These are phyloP conservation scores for Debaryomyces tyrocola DNA, from an alignment of 805 yeast genomes.

Conservation along the genomic window DNA sequence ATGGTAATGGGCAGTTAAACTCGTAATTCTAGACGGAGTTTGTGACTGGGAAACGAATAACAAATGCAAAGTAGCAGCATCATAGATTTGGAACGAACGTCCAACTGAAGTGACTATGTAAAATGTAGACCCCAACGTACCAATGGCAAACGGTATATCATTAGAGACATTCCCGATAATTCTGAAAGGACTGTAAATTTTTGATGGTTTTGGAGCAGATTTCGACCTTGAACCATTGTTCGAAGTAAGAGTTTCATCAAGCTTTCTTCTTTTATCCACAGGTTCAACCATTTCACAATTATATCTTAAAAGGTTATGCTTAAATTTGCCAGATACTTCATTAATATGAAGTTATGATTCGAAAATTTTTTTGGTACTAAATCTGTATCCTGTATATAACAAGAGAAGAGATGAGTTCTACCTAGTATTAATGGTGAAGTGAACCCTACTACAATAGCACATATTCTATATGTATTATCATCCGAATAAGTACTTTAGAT, in stretches of 20 bases:
- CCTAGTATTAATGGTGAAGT: too few relatives aligned
- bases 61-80: constrained; percentile 81
- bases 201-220: constrained; percentile 20
- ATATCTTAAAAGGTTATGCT: background rate
- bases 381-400: constrained; percentile 1
- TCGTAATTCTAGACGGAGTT: constrained; percentile 67
- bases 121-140: constrained; percentile 84
- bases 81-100: constrained; percentile 85
- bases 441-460: too few relatives aligned
- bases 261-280: constrained; percentile 35
- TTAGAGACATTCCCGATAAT: constrained; percentile 88
- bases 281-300: constrained; percentile 18
- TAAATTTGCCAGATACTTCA: background rate
- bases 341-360: background rate
- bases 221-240: background rate
- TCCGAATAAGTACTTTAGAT: too few relatives aligned
- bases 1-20: constrained; percentile 79
- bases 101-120: constrained; percentile 91
- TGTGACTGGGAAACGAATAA: constrained; percentile 83
- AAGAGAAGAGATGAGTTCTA: constrained; percentile 5
- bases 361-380: constrained; percentile 3
- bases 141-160: constrained; percentile 80
- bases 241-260: constrained; percentile 7
- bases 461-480: too few relatives aligned
- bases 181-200: constrained; percentile 81